Base-by-base conservation (phyloP, 305 asterid genomes). In the Plantago coronopus region DNA sequence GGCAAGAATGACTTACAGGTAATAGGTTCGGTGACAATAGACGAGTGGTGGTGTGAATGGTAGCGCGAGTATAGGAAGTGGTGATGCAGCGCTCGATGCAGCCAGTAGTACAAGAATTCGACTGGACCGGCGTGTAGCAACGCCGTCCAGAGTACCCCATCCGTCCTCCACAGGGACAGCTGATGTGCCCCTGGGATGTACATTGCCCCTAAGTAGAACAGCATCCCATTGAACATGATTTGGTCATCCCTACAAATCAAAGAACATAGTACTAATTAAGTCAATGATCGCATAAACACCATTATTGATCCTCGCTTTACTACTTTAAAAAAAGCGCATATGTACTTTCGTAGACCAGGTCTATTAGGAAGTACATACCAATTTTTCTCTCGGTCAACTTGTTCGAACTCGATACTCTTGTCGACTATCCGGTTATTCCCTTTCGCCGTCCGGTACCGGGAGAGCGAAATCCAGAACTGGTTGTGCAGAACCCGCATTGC, bases 1-100 rank as follows among this genome's bases (percentile, higher is more conserved):
- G 2, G 40, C 12, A 34, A 9, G 11, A 34, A 1, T 38, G 2
- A 11, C 79, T 72, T 79, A 87, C 94, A 89, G 6, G 98, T 88
- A 10, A 84, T 84, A 44, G 98, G 98, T 71, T 91, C 97, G 0
- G 98, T 91, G 68, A 76, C 95, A 17, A 91, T 72, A 74, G 98
- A 91, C 38, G 98, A 78, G 69, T 91, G 98, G 71, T 91, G 98
- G 74, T 91, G 96, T 62, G 91, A 83, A 27, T 91, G 98, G 78
- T 91, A 91, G 71, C 95, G 89, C 7, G 95, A 72, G 81, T 91
- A 91, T 60, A 91, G 88, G 44, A 65, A 86, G 71, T 91, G 96
- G 77, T 88, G 95, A 78, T 91, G 98, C 75, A 91, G 45, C 44
- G 98, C 96, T 61, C 95, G 58, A 57, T 91, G 98, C 60, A 91